These are phyloP conservation scores for Rosa rugosa DNA, from an alignment of 306 rosid genomes.

Conservation along the genomic window DNA sequence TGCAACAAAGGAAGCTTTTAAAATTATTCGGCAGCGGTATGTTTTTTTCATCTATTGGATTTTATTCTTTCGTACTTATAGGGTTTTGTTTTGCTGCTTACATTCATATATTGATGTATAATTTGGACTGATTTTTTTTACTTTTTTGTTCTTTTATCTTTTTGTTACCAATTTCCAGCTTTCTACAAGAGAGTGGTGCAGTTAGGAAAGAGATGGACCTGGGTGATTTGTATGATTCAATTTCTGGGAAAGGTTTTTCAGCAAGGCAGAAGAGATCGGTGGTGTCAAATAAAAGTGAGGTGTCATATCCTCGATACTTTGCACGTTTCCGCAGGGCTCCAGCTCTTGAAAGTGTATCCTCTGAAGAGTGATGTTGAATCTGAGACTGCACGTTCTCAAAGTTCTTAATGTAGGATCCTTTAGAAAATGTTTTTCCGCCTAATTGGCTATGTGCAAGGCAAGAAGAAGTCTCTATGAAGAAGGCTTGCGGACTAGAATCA, in stretches of 20 bases:
- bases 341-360: slow-evolving; percentile 45
- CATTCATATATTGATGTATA: not conserved
- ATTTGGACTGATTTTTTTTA: not conserved
- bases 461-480: not conserved
- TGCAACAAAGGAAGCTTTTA: slow-evolving; percentile 89
- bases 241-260: slow-evolving; percentile 67
- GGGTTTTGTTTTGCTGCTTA: slow-evolving; percentile 14
- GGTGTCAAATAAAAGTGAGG: slow-evolving; percentile 41
- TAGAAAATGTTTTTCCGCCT: not conserved
- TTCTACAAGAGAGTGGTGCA: slow-evolving; percentile 43
- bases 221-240: slow-evolving; percentile 71
- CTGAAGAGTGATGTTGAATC: not conserved
- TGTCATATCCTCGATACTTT: slow-evolving; percentile 41
- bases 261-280: slow-evolving; percentile 61
- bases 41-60: slow-evolving; percentile 13
- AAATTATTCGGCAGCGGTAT: slow-evolving; percentile 77
- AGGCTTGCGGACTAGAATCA: not conserved
- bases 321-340: slow-evolving; percentile 76
- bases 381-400: not conserved
- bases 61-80: not conserved
- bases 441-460: not conserved
- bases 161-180: slow-evolving; percentile 43
- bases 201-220: slow-evolving; percentile 58
- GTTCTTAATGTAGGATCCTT: not conserved
- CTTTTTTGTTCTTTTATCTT: not conserved